Percentiles rank a stretch among this genome's conserved stretches.
These are phyloP conservation scores for Termitomyces titanicus DNA, from an alignment of 768 basidiomycete species.

Conservation along the genomic window DNA sequence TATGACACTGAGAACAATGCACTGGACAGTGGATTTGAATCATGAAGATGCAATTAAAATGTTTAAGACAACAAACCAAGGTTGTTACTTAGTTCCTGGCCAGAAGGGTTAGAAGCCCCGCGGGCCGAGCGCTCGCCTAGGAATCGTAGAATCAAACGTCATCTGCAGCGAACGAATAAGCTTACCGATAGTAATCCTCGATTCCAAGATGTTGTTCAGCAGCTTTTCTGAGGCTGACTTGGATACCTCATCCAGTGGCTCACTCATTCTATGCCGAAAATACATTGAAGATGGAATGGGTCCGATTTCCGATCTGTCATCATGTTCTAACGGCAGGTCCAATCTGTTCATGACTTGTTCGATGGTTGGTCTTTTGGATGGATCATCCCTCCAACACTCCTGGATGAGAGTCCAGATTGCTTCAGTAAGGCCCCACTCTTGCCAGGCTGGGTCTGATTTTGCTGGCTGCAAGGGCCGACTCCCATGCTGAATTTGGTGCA, in stretches of 20 bases:
- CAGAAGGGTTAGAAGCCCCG: too few relatives aligned
- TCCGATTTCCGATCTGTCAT: not conserved
- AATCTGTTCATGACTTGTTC: not conserved
- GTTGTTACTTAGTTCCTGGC: too few relatives aligned
- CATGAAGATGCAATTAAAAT: not conserved
- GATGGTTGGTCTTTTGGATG: not conserved
- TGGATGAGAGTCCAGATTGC: slow-evolving; percentile 1
- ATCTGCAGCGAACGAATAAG: not conserved
- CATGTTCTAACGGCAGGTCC: not conserved
- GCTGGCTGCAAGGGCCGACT: not conserved
- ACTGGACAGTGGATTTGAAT: not conserved
- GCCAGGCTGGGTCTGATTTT: not conserved
- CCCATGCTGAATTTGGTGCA: not conserved
- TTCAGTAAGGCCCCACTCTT: not conserved
- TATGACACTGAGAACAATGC: not conserved
- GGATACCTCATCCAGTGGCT: not conserved
- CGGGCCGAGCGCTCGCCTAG: too few relatives aligned
- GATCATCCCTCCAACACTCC: not conserved
- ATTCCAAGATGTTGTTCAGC: not conserved
- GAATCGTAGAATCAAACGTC: too few relatives aligned
- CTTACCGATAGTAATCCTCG: not conserved
- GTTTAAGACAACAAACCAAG: not conserved
- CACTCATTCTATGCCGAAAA: not conserved
- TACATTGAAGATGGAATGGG: not conserved
- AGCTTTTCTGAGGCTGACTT: not conserved